Conservation (phyloP, 768 basidiomycete genomes). For the Hericium erinaceus region DNA sequence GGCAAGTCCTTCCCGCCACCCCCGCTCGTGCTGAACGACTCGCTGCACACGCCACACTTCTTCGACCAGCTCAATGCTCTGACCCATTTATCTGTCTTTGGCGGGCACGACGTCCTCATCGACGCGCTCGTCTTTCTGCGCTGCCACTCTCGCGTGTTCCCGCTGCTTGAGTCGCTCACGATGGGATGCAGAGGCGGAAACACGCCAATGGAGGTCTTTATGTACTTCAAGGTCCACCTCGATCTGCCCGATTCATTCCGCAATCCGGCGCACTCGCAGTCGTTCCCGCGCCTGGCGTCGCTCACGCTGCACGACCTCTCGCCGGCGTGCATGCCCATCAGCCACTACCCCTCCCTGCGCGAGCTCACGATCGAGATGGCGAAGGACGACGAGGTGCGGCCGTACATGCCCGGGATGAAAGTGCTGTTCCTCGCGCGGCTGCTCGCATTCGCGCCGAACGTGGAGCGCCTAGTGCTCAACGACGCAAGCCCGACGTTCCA, state of each 20-base stretch:
- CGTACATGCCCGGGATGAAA: conserved; percentile 1
- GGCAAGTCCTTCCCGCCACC: background rate
- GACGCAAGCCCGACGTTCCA: conserved; percentile 6
- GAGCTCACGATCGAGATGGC: conserved; percentile 5
- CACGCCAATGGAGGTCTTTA: background rate
- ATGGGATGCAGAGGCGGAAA: background rate
- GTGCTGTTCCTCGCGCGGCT: conserved; percentile 7
- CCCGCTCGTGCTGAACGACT: no score
- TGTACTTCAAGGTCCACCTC: background rate
- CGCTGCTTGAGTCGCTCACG: conserved; percentile 5
- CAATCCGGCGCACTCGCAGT: conserved; percentile 1
- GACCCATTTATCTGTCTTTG: conserved; percentile 1
- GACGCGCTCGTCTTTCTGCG: conserved; percentile 4
- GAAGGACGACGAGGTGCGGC: background rate
- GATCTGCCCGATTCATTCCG: background rate
- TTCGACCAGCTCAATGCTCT: conserved; percentile 1
- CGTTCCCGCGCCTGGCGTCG: conserved; percentile 5
- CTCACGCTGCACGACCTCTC: conserved; percentile 8
- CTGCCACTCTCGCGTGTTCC: background rate
- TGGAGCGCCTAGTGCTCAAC: conserved; percentile 5
- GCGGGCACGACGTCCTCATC: background rate
- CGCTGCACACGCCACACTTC: background rate
- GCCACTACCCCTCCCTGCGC: conserved; percentile 6
- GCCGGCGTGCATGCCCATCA: conserved; percentile 2
- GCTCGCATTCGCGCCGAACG: conserved; percentile 5